phyloP scores from a whole-genome alignment of 176 grass and related monocot species.

The Puya raimondii region DNA sequence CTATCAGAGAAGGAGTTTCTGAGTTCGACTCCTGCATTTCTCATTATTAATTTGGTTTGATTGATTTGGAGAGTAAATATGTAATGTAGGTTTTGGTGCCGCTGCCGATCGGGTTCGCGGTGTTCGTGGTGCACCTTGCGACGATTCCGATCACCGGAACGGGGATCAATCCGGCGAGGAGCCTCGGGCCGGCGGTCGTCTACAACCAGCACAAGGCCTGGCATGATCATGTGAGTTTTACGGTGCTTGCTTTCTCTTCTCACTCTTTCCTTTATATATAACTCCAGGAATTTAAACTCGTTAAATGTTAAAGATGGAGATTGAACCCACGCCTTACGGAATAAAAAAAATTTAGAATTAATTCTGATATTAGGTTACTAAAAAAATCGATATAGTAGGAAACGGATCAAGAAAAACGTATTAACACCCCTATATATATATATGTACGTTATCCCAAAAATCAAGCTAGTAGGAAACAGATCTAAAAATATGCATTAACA shows the following conservation, averaged over 20 bases:
- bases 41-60: neutral
- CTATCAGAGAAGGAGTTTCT: neutral
- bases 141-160: constrained; percentile 88
- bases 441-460: no score
- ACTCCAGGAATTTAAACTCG: neutral
- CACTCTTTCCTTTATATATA: neutral
- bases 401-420: no score
- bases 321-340: no score
- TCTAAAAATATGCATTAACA: no score
- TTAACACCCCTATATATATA: no score
- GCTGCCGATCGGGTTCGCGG: constrained; percentile 77
- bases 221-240: constrained; percentile 47
- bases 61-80: neutral
- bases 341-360: neutral
- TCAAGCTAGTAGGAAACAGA: no score
- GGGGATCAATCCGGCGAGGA: constrained; percentile 82
- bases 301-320: no score
- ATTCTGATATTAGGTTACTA: no score
- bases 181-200: constrained; percentile 67
- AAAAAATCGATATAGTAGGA: no score
- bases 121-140: constrained; percentile 83
- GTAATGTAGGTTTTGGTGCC: constrained; percentile 48
- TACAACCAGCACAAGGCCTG: constrained; percentile 52
- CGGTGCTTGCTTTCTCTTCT: neutral
- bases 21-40: no score